A percentile compares a stretch with the other conserved stretches of the same genome.
Conservation (phyloP, 495 filamentous ascomycete genomes). For the Penicillium silybi region DNA sequence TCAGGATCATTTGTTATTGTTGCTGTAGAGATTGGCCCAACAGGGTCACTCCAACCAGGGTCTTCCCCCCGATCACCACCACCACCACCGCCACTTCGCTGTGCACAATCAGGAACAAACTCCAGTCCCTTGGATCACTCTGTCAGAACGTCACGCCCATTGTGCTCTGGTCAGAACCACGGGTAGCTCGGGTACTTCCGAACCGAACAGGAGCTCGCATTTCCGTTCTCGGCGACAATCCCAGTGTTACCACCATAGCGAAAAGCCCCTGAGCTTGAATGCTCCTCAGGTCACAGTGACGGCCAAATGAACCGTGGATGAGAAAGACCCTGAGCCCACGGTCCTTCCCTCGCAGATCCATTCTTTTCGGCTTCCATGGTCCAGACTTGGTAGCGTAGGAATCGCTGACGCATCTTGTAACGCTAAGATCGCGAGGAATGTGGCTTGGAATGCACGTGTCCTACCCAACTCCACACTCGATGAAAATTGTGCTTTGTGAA, state of each 20-base stretch:
- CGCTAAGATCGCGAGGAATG: slow-evolving; percentile 18
- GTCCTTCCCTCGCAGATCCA: neutral
- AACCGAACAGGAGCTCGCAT: neutral
- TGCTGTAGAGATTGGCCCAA: neutral
- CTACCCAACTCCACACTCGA: slow-evolving; percentile 7
- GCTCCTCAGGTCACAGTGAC: neutral
- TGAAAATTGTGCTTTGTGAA: neutral
- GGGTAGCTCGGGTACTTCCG: slow-evolving; percentile 9
- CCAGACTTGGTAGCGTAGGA: slow-evolving; percentile 5
- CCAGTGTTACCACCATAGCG: neutral
- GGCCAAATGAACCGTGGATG: neutral
- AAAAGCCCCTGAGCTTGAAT: neutral
- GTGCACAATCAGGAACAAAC: neutral
- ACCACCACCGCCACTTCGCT: neutral
- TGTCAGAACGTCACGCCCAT: neutral
- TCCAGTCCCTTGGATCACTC: neutral
- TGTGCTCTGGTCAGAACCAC: neutral
- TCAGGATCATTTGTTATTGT: neutral
- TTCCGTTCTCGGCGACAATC: slow-evolving; percentile 7
- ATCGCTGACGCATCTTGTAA: slow-evolving; percentile 3
- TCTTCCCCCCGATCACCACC: neutral
- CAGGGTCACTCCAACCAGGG: neutral
- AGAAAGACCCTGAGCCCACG: neutral
- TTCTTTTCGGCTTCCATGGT: neutral
- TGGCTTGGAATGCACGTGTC: slow-evolving; percentile 16